Evolutionary conservation across 352 stramenopile genomes (phyloP), one percentile per base, ranked within the genome.

Genomic region (Phytophthora cactorum): DNA sequence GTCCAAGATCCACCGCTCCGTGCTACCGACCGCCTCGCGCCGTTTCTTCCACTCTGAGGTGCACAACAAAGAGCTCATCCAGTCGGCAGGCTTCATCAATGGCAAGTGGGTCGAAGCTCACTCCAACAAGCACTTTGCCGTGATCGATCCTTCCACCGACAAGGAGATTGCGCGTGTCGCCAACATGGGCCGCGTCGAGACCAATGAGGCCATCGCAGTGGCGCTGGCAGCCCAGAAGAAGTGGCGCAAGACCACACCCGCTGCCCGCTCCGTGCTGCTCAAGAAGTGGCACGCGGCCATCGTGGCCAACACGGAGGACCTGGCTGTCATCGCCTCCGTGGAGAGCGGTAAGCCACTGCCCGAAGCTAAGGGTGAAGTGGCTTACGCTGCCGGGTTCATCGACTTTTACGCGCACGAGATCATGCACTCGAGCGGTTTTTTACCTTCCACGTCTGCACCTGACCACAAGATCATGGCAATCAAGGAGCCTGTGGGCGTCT

Each of bases 281-380:
- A 93, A 94, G 68, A 93, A 95, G 59, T 96, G 86, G 86, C 58
- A 90, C 63, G 84, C 75, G 1, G 74, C 86, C n/a, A 90, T 96
- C 50, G 63, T 78, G 28, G 70, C 79, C 36, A 84, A 93, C 70
- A 81, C 72, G 11, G 82, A 88, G 22, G 91, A 97, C 53, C 77
- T 98, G 32, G 91, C 84, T 29, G 55, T 85, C n/a, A 97, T 99
- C 51, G 97, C 99, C 71, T 98, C 97, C 25, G 72, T 96, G 11
- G 98, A 99, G 85, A 97, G 91, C 57, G 98, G 98, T 52, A 99
- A 99, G 75, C 97, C 98, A 9, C 73, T 99, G 15, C 64, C 82
- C 2, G 97, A 99, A 77, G 93, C 95, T 22, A 84, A 88, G 54
- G 95, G 92, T 14, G 98, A 99, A 79, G 85, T 99, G 14, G 78